Base-by-base conservation (phyloP, 768 basidiomycete species). In the Macrolepiota dolichaula region DNA sequence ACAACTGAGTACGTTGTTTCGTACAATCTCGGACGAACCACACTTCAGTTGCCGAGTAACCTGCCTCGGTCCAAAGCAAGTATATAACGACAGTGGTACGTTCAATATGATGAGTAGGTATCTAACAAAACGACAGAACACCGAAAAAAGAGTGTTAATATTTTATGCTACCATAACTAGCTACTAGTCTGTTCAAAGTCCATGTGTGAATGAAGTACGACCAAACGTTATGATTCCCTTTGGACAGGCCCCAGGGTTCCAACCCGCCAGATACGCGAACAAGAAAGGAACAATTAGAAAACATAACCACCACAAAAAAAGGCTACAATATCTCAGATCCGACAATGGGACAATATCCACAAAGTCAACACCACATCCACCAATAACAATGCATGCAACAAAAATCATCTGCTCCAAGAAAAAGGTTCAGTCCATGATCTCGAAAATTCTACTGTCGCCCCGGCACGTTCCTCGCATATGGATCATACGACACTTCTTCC, bases 381-480 rank as follows among this genome's bases (percentile, higher is more conserved):
- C n/a, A n/a, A n/a, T n/a, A n/a, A n/a, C 42, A 22, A 19, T 17
- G 19, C 19, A 15, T 19, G 19, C 42, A 22, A 9, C n/a, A 7
- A 22, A 17, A 10, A 32, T 32, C 10, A n/a, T 2, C n/a, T n/a
- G n/a, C n/a, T n/a, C 42, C 19, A 52, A 32, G 19, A 52, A 38
- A 36, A 15, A 3, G 3, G 3, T 32, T 32, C 36, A 54, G 37
- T 54, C 52, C 52, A 54, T 54, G 24, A 54, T 53, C 32, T 40
- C 35, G 11, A 38, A n/a, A 53, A 52, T 22, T 15, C 42, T 40
- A 44, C 44, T 36, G 53, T 38, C 59, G n/a, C 27, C 37, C 54
- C 35, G 47, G 49, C 36, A 67, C 64, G 66, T 61, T 61, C 44
- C 64, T 65, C 50, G 71, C 67, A 68, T 79, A 77, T 6, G 76